Evolutionary conservation across 257 asterid genomes (phyloP).

Genomic region (Coffea eugenioides): DNA sequence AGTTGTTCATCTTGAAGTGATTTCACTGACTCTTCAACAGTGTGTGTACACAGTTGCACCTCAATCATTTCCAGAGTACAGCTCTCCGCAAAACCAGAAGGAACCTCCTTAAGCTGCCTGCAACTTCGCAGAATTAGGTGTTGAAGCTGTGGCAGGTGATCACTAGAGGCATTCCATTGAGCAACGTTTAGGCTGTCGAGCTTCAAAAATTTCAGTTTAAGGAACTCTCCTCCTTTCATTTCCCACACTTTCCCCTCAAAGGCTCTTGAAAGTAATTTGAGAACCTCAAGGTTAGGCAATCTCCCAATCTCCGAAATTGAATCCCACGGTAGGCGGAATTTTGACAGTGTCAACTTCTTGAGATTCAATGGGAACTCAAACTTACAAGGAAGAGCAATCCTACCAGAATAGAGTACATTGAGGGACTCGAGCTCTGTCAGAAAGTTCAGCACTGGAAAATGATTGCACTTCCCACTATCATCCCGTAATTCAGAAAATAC

Average conservation of each 20-base stretch:
- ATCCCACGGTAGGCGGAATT: no score
- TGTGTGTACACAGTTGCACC: neutral
- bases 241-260: no score
- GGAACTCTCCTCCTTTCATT: no score
- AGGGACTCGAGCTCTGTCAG: constrained; percentile 3
- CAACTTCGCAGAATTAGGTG: neutral
- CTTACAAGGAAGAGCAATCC: no score
- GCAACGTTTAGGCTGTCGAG: no score
- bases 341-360: no score
- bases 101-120: neutral
- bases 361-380: neutral
- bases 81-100: neutral
- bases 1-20: neutral
- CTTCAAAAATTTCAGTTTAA: no score
- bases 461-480: neutral
- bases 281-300: no score
- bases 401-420: neutral
- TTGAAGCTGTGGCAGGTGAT: neutral
- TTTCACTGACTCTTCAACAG: neutral
- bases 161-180: no score
- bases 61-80: neutral
- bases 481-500: neutral
- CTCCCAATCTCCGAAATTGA: no score
- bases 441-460: neutral
- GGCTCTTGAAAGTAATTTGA: no score